Evolutionary conservation across 192 early-diverging fungal genomes (phyloP).

Genomic region (Mortierella antarctica): DNA sequence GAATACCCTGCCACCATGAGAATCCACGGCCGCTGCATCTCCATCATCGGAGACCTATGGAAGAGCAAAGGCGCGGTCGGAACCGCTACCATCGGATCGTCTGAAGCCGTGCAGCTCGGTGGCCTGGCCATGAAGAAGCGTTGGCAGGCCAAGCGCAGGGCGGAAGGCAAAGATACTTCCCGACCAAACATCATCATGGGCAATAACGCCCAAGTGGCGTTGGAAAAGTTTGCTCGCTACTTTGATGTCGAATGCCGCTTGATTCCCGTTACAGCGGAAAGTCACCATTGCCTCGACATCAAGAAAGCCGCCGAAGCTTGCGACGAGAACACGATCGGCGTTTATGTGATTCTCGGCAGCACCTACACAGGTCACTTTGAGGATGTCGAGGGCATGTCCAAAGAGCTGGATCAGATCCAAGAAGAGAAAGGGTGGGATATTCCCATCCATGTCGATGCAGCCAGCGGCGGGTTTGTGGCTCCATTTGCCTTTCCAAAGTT

Average conservation of each 20-base stretch:
- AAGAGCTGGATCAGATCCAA: constrained; percentile 69
- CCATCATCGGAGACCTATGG: constrained; percentile 18
- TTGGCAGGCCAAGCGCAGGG: constrained; percentile 70
- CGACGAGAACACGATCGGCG: constrained; percentile 89
- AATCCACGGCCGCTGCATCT: constrained; percentile 45
- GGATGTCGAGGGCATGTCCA: constrained; percentile 69
- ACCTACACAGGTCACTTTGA: constrained; percentile 87
- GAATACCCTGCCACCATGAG: constrained; percentile 59
- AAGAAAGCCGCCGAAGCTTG: constrained; percentile 73
- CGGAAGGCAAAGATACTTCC: constrained; percentile 70
- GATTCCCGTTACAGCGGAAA: constrained; percentile 27
- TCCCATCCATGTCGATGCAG: constrained; percentile 88
- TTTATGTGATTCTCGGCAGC: constrained; percentile 76
- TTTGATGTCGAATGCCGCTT: constrained; percentile 60
- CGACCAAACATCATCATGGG: constrained; percentile 81
- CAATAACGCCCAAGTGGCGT: constrained; percentile 74
- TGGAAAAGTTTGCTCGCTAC: constrained; percentile 60
- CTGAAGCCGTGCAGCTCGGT: constrained; percentile 83
- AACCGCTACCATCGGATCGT: constrained; percentile 78
- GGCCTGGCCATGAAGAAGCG: constrained; percentile 82
- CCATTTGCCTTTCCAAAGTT: constrained; percentile 82
- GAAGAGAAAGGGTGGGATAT: constrained; percentile 71
- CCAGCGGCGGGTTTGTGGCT: constrained; percentile 84
- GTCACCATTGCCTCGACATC: constrained; percentile 65
- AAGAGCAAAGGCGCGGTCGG: constrained; percentile 63